These are phyloP conservation scores for Hippophae rhamnoides DNA, from an alignment of 306 rosid species.

Conservation along the genomic window DNA sequence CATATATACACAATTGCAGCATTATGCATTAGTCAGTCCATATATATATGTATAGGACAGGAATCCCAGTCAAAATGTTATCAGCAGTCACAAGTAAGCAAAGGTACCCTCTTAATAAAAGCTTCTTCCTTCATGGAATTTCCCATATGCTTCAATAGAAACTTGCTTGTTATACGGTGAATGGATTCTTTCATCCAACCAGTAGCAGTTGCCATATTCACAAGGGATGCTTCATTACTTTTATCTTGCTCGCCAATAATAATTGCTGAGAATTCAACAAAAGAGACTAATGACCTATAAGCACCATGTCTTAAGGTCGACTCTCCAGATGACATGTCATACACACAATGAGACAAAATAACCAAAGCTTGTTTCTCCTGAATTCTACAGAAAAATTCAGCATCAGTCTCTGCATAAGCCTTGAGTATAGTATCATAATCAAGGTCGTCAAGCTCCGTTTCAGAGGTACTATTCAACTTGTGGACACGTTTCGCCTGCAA, in stretches of 20 bases:
- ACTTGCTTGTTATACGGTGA: constrained; percentile 39
- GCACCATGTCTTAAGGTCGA: constrained; percentile 57
- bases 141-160: constrained; percentile 74
- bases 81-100: constrained; percentile 1
- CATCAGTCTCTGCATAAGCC: constrained; percentile 45
- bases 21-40: no score
- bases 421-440: constrained; percentile 56
- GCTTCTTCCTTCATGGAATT: constrained; percentile 65
- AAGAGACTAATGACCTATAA: constrained; percentile 46
- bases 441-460: constrained; percentile 52
- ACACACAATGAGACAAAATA: constrained; percentile 81
- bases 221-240: constrained; percentile 27
- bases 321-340: constrained; percentile 77
- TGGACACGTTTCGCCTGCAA: constrained; percentile 66
- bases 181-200: constrained; percentile 57
- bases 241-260: constrained; percentile 32
- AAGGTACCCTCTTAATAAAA: constrained; percentile 48
- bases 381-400: constrained; percentile 44
- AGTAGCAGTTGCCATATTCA: constrained; percentile 17
- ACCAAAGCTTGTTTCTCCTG: constrained; percentile 57
- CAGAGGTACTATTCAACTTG: constrained; percentile 67
- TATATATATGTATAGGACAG: no score
- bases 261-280: constrained; percentile 64
- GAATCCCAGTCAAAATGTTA: no score
- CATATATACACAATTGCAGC: no score